Evolutionary conservation across 192 early-diverging fungal species (phyloP).

Genomic region (Haplosporangium gracile): DNA sequence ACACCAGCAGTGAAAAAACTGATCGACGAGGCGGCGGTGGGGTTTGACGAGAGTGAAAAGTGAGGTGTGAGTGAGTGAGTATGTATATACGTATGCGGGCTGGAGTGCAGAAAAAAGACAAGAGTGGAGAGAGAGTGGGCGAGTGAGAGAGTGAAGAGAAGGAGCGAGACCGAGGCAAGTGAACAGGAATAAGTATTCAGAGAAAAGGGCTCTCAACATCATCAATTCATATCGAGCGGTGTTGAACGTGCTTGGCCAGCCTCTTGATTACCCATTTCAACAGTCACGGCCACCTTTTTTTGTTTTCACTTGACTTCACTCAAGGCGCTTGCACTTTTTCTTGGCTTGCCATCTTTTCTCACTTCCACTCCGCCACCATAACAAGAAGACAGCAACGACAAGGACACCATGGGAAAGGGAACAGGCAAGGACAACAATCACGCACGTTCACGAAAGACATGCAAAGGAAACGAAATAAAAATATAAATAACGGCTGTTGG

Average conservation of each 20-base stretch:
- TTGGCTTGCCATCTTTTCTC: background rate
- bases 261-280: background rate
- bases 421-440: slow-evolving; percentile 32
- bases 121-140: slow-evolving; percentile 12
- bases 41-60: background rate
- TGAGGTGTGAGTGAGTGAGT: background rate
- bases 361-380: background rate
- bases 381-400: background rate
- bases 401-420: slow-evolving; percentile 46
- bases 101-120: background rate
- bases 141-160: slow-evolving; percentile 5
- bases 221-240: background rate
- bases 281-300: background rate
- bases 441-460: background rate
- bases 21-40: background rate
- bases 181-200: background rate
- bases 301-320: background rate
- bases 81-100: background rate
- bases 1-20: background rate
- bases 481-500: background rate
- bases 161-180: background rate
- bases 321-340: background rate
- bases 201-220: background rate
- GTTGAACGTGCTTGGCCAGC: slow-evolving; percentile 8
- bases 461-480: too few species aligned